Percentiles rank a stretch among this genome's conserved stretches.
Conservation (phyloP, 768 basidiomycete genomes). For the Rickenella mellea region DNA sequence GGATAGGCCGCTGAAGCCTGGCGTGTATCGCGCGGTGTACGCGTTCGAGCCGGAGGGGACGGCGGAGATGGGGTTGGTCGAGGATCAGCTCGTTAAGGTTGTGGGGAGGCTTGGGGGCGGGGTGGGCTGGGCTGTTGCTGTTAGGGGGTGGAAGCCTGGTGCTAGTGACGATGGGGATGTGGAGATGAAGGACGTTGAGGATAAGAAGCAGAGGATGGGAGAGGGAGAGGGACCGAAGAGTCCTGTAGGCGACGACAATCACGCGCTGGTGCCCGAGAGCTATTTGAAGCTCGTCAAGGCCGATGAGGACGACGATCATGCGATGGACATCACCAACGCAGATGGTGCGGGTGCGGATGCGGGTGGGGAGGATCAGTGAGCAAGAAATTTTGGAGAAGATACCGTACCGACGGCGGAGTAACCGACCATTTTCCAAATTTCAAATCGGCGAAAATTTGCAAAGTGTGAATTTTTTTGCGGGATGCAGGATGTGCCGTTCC, state of each 20-base stretch:
- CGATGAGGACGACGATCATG: no score
- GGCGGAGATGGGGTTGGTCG: constrained; percentile 73
- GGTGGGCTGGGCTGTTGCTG: constrained; percentile 73
- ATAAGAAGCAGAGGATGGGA: neutral
- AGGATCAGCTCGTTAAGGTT: constrained; percentile 68
- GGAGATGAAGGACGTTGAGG: no score
- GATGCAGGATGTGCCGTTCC: no score
- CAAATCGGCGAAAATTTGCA: no score
- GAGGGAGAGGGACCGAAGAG: constrained; percentile 9
- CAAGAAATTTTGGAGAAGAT: no score
- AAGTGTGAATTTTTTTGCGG: no score
- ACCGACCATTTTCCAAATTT: no score
- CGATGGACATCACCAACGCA: no score
- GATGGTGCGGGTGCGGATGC: no score
- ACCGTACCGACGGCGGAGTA: no score
- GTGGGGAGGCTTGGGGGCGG: constrained; percentile 63
- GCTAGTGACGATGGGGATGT: neutral
- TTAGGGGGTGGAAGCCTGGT: no score
- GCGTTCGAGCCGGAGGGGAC: constrained; percentile 72
- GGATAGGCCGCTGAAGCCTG: constrained; percentile 43
- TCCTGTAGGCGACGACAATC: constrained; percentile 27
- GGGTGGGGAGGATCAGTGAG: no score
- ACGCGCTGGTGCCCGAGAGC: constrained; percentile 74
- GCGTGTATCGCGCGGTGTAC: constrained; percentile 70
- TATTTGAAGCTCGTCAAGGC: constrained; percentile 55